Evolutionary conservation across 805 yeast species (phyloP), one percentile per base, ranked within the genome.

Genomic region (Candida boleticola): DNA sequence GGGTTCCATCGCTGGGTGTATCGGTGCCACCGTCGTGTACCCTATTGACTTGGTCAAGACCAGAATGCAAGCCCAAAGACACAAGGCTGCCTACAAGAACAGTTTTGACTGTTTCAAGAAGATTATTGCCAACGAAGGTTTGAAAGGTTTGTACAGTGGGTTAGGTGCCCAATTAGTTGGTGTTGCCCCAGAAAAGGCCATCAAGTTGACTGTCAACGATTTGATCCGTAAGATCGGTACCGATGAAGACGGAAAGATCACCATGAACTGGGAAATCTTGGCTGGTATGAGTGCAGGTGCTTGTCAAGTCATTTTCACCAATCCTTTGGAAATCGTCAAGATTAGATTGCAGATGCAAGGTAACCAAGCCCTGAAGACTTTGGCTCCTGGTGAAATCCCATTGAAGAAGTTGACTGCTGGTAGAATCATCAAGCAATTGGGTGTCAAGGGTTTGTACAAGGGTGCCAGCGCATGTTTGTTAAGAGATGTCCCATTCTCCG

Each of bases 171-270:
- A 93, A 66, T 72, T 92, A 55, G 80, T 93, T 37, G 99, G 99
- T 51, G 98, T 92, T 39, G 98, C 98, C 0, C 99, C 99, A 2
- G 99, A 92, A 63, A 92, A 92, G 71, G 98, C 98, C 34, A 92
- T 92, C 57, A 92, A 92, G 67, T 78, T 92, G 51, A 90, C 98
- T 0, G 95, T 92, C 30, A 92, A 92, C 65, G 99, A 92, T 61
- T 69, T 86, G 43, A 82, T 89, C 44, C 79, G 98, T 55, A 82
- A 82, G 22, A 73, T 79, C 41, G 82, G 92, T 48, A 75, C 87
- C 29, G 59, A 61, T 17, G 66, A 60, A n/a, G 48, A 51, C 22
- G 74, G 74, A 16, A 40, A 52, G 37, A 71, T 71, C 47, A 59
- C 73, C 29, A 63, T 73, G 68, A 67, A 74, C 36, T 76, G 84